phyloP scores from a whole-genome alignment of 192 early-diverging fungal genomes.

The Backusella westeae region DNA sequence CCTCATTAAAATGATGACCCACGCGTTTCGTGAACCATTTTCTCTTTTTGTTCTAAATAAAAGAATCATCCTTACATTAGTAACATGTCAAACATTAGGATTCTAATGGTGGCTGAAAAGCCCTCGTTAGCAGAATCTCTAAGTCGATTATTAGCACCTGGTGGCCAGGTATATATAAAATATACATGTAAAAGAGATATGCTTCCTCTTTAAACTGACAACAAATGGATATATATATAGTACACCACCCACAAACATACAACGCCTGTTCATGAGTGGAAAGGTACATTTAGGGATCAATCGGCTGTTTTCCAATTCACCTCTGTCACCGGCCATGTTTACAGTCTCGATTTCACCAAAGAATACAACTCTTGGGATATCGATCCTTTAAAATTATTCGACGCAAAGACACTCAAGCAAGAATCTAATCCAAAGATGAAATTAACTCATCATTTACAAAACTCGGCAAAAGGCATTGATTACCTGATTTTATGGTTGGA shows the following conservation, averaged over 20 bases:
- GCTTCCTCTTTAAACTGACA: neutral
- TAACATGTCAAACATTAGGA: neutral
- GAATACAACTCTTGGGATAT: conserved; percentile 48
- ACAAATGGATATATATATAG: conserved; percentile 9
- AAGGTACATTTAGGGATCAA: conserved; percentile 18
- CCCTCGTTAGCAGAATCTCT: conserved; percentile 43
- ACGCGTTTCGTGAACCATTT: neutral
- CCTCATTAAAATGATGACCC: neutral
- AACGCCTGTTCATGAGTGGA: conserved; percentile 39
- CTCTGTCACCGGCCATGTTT: conserved; percentile 42
- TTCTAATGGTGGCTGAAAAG: conserved; percentile 41
- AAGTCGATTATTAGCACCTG: conserved; percentile 34
- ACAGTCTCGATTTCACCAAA: conserved; percentile 40
- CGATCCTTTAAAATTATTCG: conserved; percentile 44
- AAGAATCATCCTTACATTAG: neutral
- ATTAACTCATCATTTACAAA: conserved; percentile 39
- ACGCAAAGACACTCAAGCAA: conserved; percentile 36
- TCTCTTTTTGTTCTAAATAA: neutral
- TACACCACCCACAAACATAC: conserved; percentile 18
- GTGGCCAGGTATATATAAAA: conserved; percentile 27
- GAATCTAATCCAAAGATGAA: conserved; percentile 52
- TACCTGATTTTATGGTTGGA: conserved; percentile 50
- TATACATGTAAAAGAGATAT: neutral
- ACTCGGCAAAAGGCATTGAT: conserved; percentile 45
- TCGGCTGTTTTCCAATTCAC: conserved; percentile 35